A percentile compares a stretch with the other conserved stretches of the same genome.
phyloP scores from a whole-genome alignment of 129 eudicot genomes.

The Chrysanthemum lavandulifolium region DNA sequence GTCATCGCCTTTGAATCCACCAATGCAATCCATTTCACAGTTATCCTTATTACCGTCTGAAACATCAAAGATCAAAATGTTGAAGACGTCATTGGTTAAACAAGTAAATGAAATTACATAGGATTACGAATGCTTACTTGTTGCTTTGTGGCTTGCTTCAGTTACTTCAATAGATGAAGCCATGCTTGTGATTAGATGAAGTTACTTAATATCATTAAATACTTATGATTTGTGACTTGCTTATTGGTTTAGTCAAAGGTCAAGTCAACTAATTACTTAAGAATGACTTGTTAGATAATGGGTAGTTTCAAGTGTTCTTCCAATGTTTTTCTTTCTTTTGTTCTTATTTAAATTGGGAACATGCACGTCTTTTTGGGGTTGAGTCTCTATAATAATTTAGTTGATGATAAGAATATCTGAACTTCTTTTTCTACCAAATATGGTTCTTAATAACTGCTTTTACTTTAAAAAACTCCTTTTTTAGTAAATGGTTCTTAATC shows the following conservation, averaged over 20 bases:
- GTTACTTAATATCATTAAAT: background rate
- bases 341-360: too few relatives aligned
- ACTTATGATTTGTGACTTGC: background rate
- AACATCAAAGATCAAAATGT: background rate
- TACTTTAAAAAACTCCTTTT: too few relatives aligned
- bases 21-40: slow-evolving; percentile 11
- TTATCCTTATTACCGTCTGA: slow-evolving; percentile 4
- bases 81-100: background rate
- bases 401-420: too few relatives aligned
- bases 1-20: slow-evolving; percentile 17
- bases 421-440: too few relatives aligned
- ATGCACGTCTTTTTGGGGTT: too few relatives aligned
- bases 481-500: too few relatives aligned
- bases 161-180: slow-evolving; percentile 27
- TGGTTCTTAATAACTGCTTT: too few relatives aligned
- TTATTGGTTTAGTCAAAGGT: background rate
- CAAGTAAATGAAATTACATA: background rate
- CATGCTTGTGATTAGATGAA: slow-evolving; percentile 5
- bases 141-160: slow-evolving; percentile 15
- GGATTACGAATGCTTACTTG: slow-evolving; percentile 20
- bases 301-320: too few relatives aligned
- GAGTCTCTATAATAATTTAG: too few relatives aligned
- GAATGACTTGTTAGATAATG: too few relatives aligned
- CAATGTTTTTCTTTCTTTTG: too few relatives aligned
- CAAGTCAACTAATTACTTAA: slow-evolving; percentile 1